Conservation (phyloP, 176 grass and related monocot genomes). For the Alloteropsis semialata region DNA sequence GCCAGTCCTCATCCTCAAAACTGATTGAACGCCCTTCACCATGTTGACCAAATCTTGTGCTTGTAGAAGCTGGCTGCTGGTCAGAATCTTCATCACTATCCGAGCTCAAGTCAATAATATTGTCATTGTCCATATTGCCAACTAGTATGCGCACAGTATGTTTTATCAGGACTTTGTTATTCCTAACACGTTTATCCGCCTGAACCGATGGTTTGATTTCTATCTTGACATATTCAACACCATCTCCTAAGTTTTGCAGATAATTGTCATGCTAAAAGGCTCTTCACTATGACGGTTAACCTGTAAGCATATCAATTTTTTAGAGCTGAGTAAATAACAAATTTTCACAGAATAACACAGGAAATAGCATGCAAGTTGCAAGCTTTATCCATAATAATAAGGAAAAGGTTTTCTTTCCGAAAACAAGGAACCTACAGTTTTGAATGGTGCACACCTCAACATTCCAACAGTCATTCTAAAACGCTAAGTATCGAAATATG, state of each 20-base stretch:
- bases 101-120: constrained; percentile 45
- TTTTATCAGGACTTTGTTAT: not conserved
- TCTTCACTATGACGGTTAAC: not conserved
- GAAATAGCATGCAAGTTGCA: not conserved
- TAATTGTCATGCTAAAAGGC: constrained; percentile 14
- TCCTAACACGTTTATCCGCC: constrained; percentile 3
- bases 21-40: not conserved
- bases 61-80: constrained; percentile 10
- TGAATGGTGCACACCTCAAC: not conserved
- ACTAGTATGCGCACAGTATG: constrained; percentile 4
- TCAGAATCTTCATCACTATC: constrained; percentile 45
- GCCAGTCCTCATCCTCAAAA: constrained; percentile 34
- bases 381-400: not conserved
- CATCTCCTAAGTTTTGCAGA: not conserved
- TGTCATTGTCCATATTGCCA: constrained; percentile 30
- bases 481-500: not conserved
- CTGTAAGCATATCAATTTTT: constrained; percentile 27
- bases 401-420: not conserved
- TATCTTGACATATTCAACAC: constrained; percentile 8
- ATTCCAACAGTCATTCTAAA: not conserved
- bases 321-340: constrained; percentile 16
- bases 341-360: not conserved
- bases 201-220: not conserved
- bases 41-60: constrained; percentile 18
- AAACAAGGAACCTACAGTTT: not conserved